Evolutionary conservation across 208 protist genomes (phyloP), one percentile per base, ranked within the genome.

Genomic region (Wallacemonas collosoma): DNA sequence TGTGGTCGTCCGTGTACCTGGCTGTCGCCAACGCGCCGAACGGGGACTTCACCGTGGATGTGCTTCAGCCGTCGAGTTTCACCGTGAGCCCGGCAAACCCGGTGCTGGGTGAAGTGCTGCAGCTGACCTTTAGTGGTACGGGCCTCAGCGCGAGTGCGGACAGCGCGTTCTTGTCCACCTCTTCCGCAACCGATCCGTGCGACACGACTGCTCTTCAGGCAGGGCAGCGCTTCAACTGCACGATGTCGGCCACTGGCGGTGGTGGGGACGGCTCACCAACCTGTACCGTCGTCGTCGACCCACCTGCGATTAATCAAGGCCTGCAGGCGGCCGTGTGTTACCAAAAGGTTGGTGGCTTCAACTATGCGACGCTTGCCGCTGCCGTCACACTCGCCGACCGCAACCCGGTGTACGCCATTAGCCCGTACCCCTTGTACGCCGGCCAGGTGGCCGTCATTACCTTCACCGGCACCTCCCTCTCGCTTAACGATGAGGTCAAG

Each of bases 61-160:
- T 91, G 11, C 81, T 97, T 72, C 89, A 97, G 77, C 93, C 93
- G 3, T 88, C 80, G 8, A 63, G 72, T 17, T 95, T 93, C 71
- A 88, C 75, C 6, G 69, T 94, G 11, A 61, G 61, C 6, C 69
- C 82, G 26, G 12, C 81, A 15, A 67, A 12, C 4, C 86, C 90
- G 14, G 51, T 65, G 44, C 73, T 95, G 3, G 93, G 93, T 48
- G 64, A 85, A 60, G 64, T 69, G 2, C 12, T 95, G 15, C 73
- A 61, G 38, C 41, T 97, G 3, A 73, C 73, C 54, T 95, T 97
- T 71, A 67, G 50, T 12, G 93, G 93, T 15, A 77, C 40, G 1
- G 89, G 87, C 1, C 75, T 97, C 7, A 77, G 85, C 72, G 78
- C 72, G 14, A 66, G 35, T 14, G 56, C 48, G 8, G 93, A 97